phyloP scores from a whole-genome alignment of 2,329 filamentous ascomycete species.

The Decorospora gaudefroyi region DNA sequence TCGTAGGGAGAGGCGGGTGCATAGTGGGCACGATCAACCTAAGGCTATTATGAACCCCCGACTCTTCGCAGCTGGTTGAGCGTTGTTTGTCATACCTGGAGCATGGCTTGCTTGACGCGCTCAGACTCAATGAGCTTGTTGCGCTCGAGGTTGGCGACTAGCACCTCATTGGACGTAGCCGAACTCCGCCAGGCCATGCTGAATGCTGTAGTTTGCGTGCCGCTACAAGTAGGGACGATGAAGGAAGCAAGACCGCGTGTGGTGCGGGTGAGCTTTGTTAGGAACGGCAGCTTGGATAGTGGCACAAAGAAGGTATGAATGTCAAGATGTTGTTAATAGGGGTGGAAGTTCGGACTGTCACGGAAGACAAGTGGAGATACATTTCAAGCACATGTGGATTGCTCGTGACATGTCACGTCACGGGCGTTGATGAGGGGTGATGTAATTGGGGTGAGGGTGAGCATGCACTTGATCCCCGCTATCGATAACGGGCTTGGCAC shows the following conservation, averaged over 20 bases:
- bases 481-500: constrained; percentile 27
- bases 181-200: constrained; percentile 91
- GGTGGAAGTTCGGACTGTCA: no score
- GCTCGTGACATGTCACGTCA: no score
- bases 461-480: constrained; percentile 10
- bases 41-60: constrained; percentile 1
- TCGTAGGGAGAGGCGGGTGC: constrained; percentile 72
- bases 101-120: constrained; percentile 78
- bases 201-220: constrained; percentile 12
- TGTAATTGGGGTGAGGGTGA: constrained; percentile 1
- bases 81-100: constrained; percentile 58
- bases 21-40: constrained; percentile 91
- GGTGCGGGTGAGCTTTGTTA: constrained; percentile 25
- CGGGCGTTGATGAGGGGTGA: constrained; percentile 9
- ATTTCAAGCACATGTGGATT: no score
- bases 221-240: not conserved
- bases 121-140: constrained; percentile 73
- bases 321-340: constrained; percentile 6
- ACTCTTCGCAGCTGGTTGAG: not conserved
- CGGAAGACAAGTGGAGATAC: no score
- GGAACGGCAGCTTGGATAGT: constrained; percentile 28
- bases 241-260: constrained; percentile 18
- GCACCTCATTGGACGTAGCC: constrained; percentile 71
- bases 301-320: constrained; percentile 5
- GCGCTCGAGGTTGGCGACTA: constrained; percentile 76